Evolutionary conservation across 345 rosid species (phyloP).

Genomic region (Gossypium stocksii): DNA sequence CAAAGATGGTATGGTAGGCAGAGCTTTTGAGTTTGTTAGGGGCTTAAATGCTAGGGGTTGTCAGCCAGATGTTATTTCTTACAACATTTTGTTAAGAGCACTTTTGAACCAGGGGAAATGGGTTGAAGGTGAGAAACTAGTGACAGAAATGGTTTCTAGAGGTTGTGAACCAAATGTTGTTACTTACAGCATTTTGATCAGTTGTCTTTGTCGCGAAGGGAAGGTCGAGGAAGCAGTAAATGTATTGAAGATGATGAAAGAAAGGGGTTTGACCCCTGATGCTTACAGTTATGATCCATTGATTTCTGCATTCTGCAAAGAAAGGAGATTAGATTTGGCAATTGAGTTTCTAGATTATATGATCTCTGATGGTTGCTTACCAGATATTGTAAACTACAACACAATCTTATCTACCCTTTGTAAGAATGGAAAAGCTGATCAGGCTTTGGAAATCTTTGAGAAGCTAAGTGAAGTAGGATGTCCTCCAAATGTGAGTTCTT

Average conservation of each 20-base stretch:
- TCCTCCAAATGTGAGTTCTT: slow-evolving; percentile 71
- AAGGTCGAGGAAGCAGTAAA: slow-evolving; percentile 54
- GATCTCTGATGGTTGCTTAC: slow-evolving; percentile 78
- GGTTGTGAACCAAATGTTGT: slow-evolving; percentile 62
- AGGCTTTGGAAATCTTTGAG: slow-evolving; percentile 67
- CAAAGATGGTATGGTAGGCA: slow-evolving; percentile 54
- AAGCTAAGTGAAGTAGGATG: slow-evolving; percentile 66
- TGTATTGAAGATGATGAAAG: slow-evolving; percentile 52
- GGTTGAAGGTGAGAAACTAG: slow-evolving; percentile 59
- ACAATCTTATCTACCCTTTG: slow-evolving; percentile 64
- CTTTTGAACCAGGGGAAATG: slow-evolving; percentile 64
- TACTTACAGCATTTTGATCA: slow-evolving; percentile 69
- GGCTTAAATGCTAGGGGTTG: slow-evolving; percentile 48
- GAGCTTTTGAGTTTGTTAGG: slow-evolving; percentile 52
- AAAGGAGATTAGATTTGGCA: slow-evolving; percentile 67
- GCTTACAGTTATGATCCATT: slow-evolving; percentile 76
- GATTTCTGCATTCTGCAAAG: slow-evolving; percentile 72
- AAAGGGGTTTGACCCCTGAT: slow-evolving; percentile 61
- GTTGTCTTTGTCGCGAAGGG: slow-evolving; percentile 62
- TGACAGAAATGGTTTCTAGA: slow-evolving; percentile 52
- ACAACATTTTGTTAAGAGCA: slow-evolving; percentile 59
- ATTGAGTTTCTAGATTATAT: slow-evolving; percentile 62
- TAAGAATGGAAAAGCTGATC: slow-evolving; percentile 62
- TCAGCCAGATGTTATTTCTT: slow-evolving; percentile 63
- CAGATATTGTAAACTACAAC: slow-evolving; percentile 80